A percentile compares a stretch with the other conserved stretches of the same genome.
Evolutionary conservation across 2,329 filamentous ascomycete species (phyloP).

Genomic region (Diaporthe eres): DNA sequence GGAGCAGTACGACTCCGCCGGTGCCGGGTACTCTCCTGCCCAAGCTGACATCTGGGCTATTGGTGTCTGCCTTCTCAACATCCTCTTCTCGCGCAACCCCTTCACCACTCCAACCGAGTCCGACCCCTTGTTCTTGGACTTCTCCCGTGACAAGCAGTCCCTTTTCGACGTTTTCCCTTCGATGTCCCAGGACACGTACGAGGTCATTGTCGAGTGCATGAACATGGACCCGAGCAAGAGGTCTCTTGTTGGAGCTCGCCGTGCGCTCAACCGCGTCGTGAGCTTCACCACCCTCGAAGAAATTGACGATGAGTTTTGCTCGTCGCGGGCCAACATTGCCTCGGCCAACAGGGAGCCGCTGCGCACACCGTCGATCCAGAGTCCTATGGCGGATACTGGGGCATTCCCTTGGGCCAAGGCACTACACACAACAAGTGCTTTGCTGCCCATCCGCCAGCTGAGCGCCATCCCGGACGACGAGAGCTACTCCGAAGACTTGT

Average conservation of each 20-base stretch:
- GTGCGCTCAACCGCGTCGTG: slow-evolving; percentile 83
- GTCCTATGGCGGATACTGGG: slow-evolving; percentile 82
- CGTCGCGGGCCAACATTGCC: slow-evolving; percentile 80
- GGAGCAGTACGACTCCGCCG: slow-evolving; percentile 93
- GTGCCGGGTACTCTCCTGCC: slow-evolving; percentile 90
- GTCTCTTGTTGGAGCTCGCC: slow-evolving; percentile 82
- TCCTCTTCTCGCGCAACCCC: slow-evolving; percentile 96
- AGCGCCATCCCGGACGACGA: slow-evolving; percentile 87
- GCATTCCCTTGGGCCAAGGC: slow-evolving; percentile 97
- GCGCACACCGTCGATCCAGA: slow-evolving; percentile 94
- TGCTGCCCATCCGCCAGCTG: slow-evolving; percentile 82
- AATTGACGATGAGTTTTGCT: slow-evolving; percentile 92
- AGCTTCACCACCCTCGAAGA: slow-evolving; percentile 97
- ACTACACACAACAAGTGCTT: slow-evolving; percentile 78
- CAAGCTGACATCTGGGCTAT: slow-evolving; percentile 98
- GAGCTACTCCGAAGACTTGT: slow-evolving; percentile 87
- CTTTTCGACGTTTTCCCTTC: slow-evolving; percentile 98
- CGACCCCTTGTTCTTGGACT: slow-evolving; percentile 95
- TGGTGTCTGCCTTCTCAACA: slow-evolving; percentile 95
- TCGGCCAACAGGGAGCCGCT: slow-evolving; percentile 95
- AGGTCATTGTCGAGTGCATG: slow-evolving; percentile 92
- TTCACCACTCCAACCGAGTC: slow-evolving; percentile 91
- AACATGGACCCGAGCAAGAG: slow-evolving; percentile 92
- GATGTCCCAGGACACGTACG: slow-evolving; percentile 98
- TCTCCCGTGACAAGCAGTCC: slow-evolving; percentile 91